Base-by-base conservation (phyloP, 1,139 yeast genomes). In the Yamadazyma siamensis region DNA sequence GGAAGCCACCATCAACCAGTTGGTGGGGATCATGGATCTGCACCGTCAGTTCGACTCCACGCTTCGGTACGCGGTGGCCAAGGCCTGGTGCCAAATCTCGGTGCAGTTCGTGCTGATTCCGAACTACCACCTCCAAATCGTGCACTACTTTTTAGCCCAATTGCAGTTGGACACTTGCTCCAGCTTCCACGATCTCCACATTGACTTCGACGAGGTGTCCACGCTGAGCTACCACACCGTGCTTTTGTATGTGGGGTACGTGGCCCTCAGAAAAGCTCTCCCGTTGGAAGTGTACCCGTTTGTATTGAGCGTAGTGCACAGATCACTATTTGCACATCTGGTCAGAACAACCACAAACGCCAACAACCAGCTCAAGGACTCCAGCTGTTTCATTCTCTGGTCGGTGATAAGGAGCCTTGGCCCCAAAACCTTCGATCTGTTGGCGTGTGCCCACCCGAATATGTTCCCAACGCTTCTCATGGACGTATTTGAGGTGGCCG, bases 331-430 rank as follows among this genome's bases (percentile, higher is more conserved):
- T 28, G 70, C 81, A 37, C 81, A 78, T 35, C 53, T 59, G 24
- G n/a, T n/a, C n/a, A 51, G 70, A 30, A 51, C 76, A 10, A 70
- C 76, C 0, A 58, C 66, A 11, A 62, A 77, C 0, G 49, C 72
- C 9, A 95, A 95, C 0, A 59, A 73, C 2, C 87, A 80, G 42
- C 71, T 89, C 2, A 67, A 95, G 31, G 97, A 89, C 51, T 78
- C 96, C 0, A 78, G 94, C 0, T 84, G 94, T 50, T 89, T 83
- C 50, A 75, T 85, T 3, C 32, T 62, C 6, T 68, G 73, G 74
- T 50, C 72, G 2, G 47, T 71, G 14, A 9, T 35, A 6, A 35
- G 46, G 27, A 13, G 32, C 5, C 9, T 64, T 58, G 29, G 50
- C 60, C 26, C 53, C 54, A 24, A 42, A 41, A 3, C 37, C 25